These are phyloP conservation scores for Botrytis aclada DNA, from an alignment of 2,329 filamentous ascomycete species.

Conservation along the genomic window DNA sequence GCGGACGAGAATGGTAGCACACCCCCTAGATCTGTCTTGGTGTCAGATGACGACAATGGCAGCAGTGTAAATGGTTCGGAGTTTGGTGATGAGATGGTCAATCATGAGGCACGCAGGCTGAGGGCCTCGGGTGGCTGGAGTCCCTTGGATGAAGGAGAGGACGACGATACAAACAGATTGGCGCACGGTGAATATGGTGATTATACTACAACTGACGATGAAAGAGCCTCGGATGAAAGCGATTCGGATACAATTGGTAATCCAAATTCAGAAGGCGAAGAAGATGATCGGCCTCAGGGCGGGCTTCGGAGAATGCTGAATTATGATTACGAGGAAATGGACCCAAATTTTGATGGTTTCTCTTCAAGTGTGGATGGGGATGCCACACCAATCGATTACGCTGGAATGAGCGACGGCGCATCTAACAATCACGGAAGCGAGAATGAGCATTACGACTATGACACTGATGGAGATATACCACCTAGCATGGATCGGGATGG, in stretches of 20 bases:
- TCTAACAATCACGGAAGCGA: neutral
- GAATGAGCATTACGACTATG: slow-evolving; percentile 13
- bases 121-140: slow-evolving; percentile 35
- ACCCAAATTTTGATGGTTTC: slow-evolving; percentile 1
- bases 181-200: slow-evolving; percentile 22
- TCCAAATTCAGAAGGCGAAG: slow-evolving; percentile 29
- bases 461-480: slow-evolving; percentile 29
- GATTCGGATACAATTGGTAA: slow-evolving; percentile 35
- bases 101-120: slow-evolving; percentile 24
- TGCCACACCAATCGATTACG: slow-evolving; percentile 8
- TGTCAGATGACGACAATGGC: slow-evolving; percentile 24
- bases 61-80: slow-evolving; percentile 32
- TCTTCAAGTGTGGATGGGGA: slow-evolving; percentile 5
- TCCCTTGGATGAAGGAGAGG: slow-evolving; percentile 36
- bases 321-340: slow-evolving; percentile 17
- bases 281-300: slow-evolving; percentile 29
- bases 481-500: slow-evolving; percentile 36
- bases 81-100: slow-evolving; percentile 29
- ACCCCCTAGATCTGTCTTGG: slow-evolving; percentile 27
- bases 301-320: slow-evolving; percentile 29
- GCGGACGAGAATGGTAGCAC: slow-evolving; percentile 22
- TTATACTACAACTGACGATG: slow-evolving; percentile 27
- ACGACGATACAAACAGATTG: slow-evolving; percentile 26
- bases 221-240: slow-evolving; percentile 27
- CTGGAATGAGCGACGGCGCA: neutral